phyloP scores from a whole-genome alignment of 2,329 filamentous ascomycete genomes.

The Monilinia fructigena region DNA sequence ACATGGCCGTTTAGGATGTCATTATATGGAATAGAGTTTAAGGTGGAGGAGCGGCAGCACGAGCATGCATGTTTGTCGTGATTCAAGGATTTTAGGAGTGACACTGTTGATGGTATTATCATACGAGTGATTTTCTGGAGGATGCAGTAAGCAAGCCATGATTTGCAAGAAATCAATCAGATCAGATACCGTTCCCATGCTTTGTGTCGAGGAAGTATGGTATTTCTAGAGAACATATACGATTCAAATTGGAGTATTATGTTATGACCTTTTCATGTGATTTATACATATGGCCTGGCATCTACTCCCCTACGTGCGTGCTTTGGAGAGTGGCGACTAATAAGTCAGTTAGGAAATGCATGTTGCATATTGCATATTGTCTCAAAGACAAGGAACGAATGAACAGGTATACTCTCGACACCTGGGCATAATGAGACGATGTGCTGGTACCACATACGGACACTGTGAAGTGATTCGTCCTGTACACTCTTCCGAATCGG shows the following conservation, averaged over 20 bases:
- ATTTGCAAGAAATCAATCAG: conserved; percentile 4
- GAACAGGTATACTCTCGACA: no score
- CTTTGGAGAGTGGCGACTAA: no score
- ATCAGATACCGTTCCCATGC: not conserved
- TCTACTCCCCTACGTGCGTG: no score
- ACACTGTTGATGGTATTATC: not conserved
- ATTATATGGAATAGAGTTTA: not conserved
- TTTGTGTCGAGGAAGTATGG: not conserved
- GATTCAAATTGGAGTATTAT: not conserved
- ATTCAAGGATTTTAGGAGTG: not conserved
- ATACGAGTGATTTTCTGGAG: not conserved
- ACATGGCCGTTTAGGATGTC: not conserved
- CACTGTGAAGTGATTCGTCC: not conserved
- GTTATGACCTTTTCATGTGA: not conserved
- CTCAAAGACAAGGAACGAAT: no score
- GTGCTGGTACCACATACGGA: no score
- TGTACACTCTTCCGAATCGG: not conserved
- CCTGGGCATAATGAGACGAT: no score
- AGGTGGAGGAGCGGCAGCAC: not conserved
- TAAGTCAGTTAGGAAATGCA: no score
- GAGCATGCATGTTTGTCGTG: not conserved
- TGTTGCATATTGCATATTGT: no score
- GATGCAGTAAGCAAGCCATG: conserved; percentile 11
- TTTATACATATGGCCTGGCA: not conserved
- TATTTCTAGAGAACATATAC: not conserved